Base-by-base conservation (phyloP, 371 early-diverging fungal genomes). In the Synchytrium microbalum region DNA sequence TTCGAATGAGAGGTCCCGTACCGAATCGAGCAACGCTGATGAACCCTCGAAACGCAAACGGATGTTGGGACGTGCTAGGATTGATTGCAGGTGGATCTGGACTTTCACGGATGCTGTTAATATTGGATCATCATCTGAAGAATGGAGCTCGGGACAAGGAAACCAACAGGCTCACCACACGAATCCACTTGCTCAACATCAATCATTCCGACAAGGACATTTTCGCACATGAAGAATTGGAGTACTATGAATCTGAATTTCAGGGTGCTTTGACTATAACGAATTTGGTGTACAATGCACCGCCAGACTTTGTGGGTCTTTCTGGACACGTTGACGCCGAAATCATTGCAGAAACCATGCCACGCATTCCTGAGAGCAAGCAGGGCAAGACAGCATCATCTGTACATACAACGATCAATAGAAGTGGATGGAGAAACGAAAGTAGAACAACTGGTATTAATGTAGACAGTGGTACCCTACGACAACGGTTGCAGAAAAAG, bases 81-180 rank as follows among this genome's bases (percentile, higher is more conserved):
- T 28, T 73, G 27, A 68, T 74, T 33, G 75, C 72, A 2, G 71
- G 69, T 14, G 74, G 74, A 31, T 61, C 72, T 46, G 76, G 76
- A 23, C 14, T 76, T 0, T 72, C 74, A 3, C 70, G 72, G n/a
- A 70, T 76, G 69, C 59, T 76, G 3, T 61, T 72, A 1, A 19
- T 72, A 32, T 69, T 74, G 31, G 77, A 76, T 57, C 72, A 72
- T 61, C 69, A 73, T 63, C 26, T 74, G 10, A 30, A 28, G 28
- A 53, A 67, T 53, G 60, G 54, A 19, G 8, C 30, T 19, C 56
- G 69, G 0, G 69, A 69, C 38, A 61, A 68, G 14, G 32, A 32
- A 54, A 69, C 69, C n/a, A 67, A 67, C 59, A 14, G 23, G 3
- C 69, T 65, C n/a, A 14, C 51, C 54, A 56, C 54, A 27, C 58